A percentile compares a stretch with the other conserved stretches of the same genome.
These are phyloP conservation scores for Aspergillus sp. DNA, from an alignment of 2,329 filamentous ascomycete species.

Conservation along the genomic window DNA sequence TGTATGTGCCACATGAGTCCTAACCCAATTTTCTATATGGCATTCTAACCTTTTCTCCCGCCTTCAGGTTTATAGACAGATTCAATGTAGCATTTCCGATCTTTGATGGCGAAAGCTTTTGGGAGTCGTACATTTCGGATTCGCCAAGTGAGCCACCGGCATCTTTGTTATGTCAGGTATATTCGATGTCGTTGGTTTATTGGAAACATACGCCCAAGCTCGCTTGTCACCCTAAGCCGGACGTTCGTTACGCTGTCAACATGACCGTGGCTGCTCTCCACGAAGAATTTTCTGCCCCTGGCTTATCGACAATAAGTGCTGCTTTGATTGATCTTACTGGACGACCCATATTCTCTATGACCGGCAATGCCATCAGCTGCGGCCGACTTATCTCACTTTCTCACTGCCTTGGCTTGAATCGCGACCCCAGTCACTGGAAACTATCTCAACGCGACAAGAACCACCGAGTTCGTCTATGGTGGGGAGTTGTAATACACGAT, in stretches of 20 bases:
- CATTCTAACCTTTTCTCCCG: constrained; percentile 2
- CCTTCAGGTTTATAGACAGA: constrained; percentile 48
- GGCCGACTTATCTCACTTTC: constrained; percentile 51
- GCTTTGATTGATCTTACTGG: constrained; percentile 57
- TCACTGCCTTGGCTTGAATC: constrained; percentile 53
- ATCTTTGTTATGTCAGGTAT: constrained; percentile 53
- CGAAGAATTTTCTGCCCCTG: constrained; percentile 55
- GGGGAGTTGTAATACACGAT: constrained; percentile 55
- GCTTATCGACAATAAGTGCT: constrained; percentile 55
- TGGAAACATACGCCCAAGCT: constrained; percentile 50
- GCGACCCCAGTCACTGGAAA: constrained; percentile 51
- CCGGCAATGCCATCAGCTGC: constrained; percentile 53
- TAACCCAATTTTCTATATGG: not conserved
- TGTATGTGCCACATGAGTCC: constrained; percentile 35
- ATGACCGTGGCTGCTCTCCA: constrained; percentile 57
- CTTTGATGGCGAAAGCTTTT: constrained; percentile 53
- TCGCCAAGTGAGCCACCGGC: constrained; percentile 49
- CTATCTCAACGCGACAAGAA: constrained; percentile 48
- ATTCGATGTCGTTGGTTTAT: constrained; percentile 55
- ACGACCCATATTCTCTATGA: constrained; percentile 56
- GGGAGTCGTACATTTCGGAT: constrained; percentile 43
- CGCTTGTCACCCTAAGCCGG: constrained; percentile 47
- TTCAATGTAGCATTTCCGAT: constrained; percentile 60
- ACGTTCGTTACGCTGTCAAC: constrained; percentile 59
- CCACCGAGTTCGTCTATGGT: constrained; percentile 51